These are phyloP conservation scores for Basipetospora chlamydospora DNA, from an alignment of 2,329 filamentous ascomycete genomes.

Conservation along the genomic window DNA sequence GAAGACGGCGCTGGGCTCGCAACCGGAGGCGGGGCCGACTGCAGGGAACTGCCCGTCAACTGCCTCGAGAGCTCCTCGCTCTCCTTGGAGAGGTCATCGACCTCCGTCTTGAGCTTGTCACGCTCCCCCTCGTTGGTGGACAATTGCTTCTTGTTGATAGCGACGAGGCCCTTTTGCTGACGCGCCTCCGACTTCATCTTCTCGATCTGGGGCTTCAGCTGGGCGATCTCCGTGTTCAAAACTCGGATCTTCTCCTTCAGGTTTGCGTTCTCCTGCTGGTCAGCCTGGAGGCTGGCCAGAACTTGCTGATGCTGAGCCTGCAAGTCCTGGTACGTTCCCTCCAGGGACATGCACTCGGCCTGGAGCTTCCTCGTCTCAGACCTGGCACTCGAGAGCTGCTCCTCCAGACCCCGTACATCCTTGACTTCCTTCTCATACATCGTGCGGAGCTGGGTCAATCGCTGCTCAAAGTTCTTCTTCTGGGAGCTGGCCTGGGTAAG, in stretches of 20 bases:
- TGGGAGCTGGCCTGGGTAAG: conserved; percentile 68
- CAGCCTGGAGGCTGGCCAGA: conserved; percentile 58
- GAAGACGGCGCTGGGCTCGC: conserved; percentile 56
- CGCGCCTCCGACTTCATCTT: conserved; percentile 84
- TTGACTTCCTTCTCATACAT: conserved; percentile 91
- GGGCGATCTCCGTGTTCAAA: conserved; percentile 67
- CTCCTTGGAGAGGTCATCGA: conserved; percentile 50
- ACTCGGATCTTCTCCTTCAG: conserved; percentile 79
- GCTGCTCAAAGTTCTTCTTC: conserved; percentile 84
- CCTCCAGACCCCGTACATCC: conserved; percentile 70
- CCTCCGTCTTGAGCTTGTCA: conserved; percentile 74
- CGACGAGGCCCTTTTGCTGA: conserved; percentile 89
- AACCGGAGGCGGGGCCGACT: conserved; percentile 33
- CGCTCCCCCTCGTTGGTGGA: conserved; percentile 77
- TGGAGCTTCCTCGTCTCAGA: conserved; percentile 75
- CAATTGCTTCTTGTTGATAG: conserved; percentile 97
- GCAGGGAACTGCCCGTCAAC: conserved; percentile 34
- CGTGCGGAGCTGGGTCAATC: conserved; percentile 69
- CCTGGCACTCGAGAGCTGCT: conserved; percentile 61
- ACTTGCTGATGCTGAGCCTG: conserved; percentile 71
- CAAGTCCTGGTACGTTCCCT: conserved; percentile 67
- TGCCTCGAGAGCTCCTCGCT: conserved; percentile 43
- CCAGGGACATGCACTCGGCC: conserved; percentile 68
- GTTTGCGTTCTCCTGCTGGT: conserved; percentile 74
- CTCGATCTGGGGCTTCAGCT: conserved; percentile 80